Percentiles rank a stretch among this genome's conserved stretches.
Evolutionary conservation across 2,329 filamentous ascomycete species (phyloP).

Genomic region (Colletotrichum tropicale): DNA sequence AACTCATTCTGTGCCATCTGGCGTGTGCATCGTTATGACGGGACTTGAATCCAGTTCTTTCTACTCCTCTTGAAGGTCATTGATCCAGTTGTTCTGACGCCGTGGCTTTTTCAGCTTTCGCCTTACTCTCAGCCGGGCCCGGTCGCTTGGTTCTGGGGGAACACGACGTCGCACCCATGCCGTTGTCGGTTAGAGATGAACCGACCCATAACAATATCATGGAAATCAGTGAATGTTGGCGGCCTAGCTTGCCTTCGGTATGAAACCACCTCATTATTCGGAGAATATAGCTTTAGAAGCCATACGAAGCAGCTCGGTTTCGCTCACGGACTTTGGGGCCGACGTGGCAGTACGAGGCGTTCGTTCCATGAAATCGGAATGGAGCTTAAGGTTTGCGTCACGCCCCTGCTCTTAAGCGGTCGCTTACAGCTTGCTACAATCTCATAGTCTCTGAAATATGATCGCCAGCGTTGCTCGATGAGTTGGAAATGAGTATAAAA

Average conservation of each 20-base stretch:
- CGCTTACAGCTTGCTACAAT: background rate
- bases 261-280: background rate
- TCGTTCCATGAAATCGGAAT: background rate
- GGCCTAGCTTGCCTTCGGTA: background rate
- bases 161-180: background rate
- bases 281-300: background rate
- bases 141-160: background rate
- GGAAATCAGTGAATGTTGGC: background rate
- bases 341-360: background rate
- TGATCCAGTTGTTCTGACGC: background rate
- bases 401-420: background rate
- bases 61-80: background rate
- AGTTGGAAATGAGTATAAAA: background rate
- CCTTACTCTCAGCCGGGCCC: background rate
- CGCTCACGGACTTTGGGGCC: background rate
- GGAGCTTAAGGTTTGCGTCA: background rate
- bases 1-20: accelerated
- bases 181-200: background rate
- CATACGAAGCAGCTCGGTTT: background rate
- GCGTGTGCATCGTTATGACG: too few relatives aligned
- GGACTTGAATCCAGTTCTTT: background rate
- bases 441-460: background rate
- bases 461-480: accelerated
- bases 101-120: background rate
- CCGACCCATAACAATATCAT: background rate